Percentiles rank a stretch among this genome's conserved stretches.
These are phyloP conservation scores for Paraphysoderma sedebokerense DNA, from an alignment of 371 early-diverging fungal species.

Conservation along the genomic window DNA sequence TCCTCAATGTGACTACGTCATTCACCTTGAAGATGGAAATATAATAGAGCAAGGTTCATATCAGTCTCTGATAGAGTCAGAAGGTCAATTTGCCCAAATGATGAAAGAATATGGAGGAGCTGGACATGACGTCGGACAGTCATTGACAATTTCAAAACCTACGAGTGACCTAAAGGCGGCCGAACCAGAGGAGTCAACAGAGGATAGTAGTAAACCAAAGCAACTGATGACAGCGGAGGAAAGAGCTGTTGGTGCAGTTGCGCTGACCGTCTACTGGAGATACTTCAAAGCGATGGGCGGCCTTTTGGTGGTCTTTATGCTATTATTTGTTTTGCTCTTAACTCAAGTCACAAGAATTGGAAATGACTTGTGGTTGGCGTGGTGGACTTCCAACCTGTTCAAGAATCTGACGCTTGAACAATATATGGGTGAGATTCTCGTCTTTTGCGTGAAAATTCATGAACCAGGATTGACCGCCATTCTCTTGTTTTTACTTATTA, in stretches of 20 bases:
- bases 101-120: conserved; percentile 3
- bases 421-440: too few relatives aligned
- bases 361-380: conserved; percentile 10
- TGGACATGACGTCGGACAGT: not conserved
- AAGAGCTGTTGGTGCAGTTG: conserved; percentile 62
- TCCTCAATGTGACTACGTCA: conserved; percentile 39
- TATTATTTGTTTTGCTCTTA: conserved; percentile 1
- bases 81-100: conserved; percentile 27
- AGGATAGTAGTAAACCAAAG: conserved; percentile 9
- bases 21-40: conserved; percentile 56
- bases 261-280: conserved; percentile 40
- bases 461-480: too few relatives aligned
- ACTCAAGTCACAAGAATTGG: conserved; percentile 2
- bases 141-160: not conserved
- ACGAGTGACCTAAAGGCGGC: not conserved
- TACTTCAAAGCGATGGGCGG: conserved; percentile 41
- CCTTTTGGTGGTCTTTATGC: not conserved
- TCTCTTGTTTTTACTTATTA: not conserved
- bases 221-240: conserved; percentile 54
- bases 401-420: too few relatives aligned
- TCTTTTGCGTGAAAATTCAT: too few relatives aligned
- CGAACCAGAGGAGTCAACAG: not conserved
- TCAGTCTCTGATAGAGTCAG: conserved; percentile 37
- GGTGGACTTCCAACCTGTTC: conserved; percentile 8
- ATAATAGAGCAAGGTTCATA: conserved; percentile 58